phyloP scores from a whole-genome alignment of 2,329 filamentous ascomycete species.

The Sporothrix dimorphospora region DNA sequence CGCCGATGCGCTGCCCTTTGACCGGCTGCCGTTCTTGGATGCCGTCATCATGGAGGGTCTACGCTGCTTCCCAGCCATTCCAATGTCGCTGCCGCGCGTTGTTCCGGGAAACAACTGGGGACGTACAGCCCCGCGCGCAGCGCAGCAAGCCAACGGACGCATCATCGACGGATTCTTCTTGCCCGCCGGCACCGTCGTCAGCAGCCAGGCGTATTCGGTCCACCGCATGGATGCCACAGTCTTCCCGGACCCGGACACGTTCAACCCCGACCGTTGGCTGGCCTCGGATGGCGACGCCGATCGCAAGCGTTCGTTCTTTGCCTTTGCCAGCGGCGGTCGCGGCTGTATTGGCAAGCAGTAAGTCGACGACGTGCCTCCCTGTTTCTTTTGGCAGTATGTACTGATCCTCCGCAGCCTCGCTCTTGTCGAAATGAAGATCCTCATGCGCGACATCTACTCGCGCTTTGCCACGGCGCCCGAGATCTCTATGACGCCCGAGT shows the following conservation, averaged over 20 bases:
- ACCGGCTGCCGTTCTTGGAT: slow-evolving; percentile 62
- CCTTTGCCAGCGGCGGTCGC: slow-evolving; percentile 67
- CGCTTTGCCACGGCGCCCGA: slow-evolving; percentile 60
- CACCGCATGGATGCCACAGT: slow-evolving; percentile 64
- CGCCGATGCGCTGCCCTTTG: slow-evolving; percentile 41
- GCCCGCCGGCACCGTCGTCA: slow-evolving; percentile 59
- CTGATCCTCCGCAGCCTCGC: slow-evolving; percentile 52
- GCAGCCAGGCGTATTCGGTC: slow-evolving; percentile 63
- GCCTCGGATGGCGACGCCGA: slow-evolving; percentile 73
- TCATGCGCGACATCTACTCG: slow-evolving; percentile 66
- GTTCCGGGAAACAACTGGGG: slow-evolving; percentile 48
- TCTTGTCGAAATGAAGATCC: slow-evolving; percentile 67
- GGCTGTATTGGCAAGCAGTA: slow-evolving; percentile 70
- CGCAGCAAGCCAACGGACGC: slow-evolving; percentile 48
- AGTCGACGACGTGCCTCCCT: slow-evolving; percentile 41
- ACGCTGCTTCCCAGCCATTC: slow-evolving; percentile 65
- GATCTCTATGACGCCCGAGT: slow-evolving; percentile 53
- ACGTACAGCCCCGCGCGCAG: neutral
- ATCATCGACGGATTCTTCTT: slow-evolving; percentile 59
- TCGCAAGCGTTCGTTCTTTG: slow-evolving; percentile 63
- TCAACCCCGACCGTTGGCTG: slow-evolving; percentile 84
- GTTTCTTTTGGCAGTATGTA: no score
- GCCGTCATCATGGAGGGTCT: slow-evolving; percentile 66
- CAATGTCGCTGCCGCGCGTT: slow-evolving; percentile 67
- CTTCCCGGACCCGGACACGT: slow-evolving; percentile 77